Base-by-base conservation (phyloP, 768 basidiomycete species). In the Nidularia pulvinata region DNA sequence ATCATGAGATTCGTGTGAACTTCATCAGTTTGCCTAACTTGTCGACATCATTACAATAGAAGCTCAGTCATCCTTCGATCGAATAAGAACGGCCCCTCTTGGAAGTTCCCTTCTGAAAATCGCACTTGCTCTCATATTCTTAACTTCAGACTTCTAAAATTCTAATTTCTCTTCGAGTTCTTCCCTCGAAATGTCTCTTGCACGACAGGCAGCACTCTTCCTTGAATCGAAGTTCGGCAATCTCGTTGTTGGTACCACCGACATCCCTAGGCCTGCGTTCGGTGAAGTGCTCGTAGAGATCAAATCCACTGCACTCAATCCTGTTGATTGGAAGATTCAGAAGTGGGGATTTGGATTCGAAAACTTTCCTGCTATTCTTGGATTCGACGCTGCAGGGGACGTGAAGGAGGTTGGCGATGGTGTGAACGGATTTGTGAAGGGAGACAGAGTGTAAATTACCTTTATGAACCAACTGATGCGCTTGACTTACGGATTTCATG, bases 221-320 rank as follows among this genome's bases (percentile, higher is more conserved):
- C 37, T 39, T n/a, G 37, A 39, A 7, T 9, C 7, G n/a, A n/a
- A 9, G 9, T 9, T 9, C 37, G 37, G 37, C 7, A 39, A 7
- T 39, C n/a, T 39, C n/a, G n/a, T n/a, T n/a, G 7, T 39, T 9
- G 7, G 9, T n/a, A 7, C 37, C 37, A 39, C 37, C 7, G 37
- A 39, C 7, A 39, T 39, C 37, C n/a, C 7, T 39, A 39, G 9
- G 19, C 61, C 61, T 33, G 59, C 54, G 1, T 43, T 53, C 1
- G 61, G 62, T 25, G 56, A 64, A 39, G 33, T 65, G 25, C 54
- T 61, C 10, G 54, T 66, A 52, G 62, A 60, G 39, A 58, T 64
- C 19, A 35, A 57, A 14, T 33, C 65, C 1, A 49, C 59, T 4
- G 58, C 58, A 3, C 50, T 64, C 5, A 66, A 66, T 39, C 63